These are phyloP conservation scores for Phytophthora fragariae DNA, from an alignment of 352 stramenopile species.

Conservation along the genomic window DNA sequence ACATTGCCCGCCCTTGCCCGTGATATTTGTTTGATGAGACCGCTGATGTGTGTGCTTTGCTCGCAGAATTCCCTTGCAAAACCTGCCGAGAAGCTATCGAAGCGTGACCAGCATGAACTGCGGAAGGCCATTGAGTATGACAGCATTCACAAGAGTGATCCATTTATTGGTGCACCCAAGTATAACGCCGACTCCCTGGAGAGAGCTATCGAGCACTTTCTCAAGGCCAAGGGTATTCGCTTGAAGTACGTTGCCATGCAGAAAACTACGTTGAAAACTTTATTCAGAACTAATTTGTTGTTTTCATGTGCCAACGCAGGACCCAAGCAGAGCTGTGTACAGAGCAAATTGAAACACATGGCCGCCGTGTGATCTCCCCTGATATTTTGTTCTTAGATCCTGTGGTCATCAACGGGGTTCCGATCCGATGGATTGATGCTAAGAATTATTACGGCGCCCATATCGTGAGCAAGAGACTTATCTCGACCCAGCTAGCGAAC, in stretches of 20 bases:
- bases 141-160: constrained; percentile 87
- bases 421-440: constrained; percentile 88
- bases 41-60: constrained; percentile 5
- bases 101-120: constrained; percentile 78
- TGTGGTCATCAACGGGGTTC: constrained; percentile 84
- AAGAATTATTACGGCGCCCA: constrained; percentile 92
- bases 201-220: constrained; percentile 73
- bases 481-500: constrained; percentile 80
- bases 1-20: neutral
- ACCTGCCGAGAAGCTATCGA: constrained; percentile 58
- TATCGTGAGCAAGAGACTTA: constrained; percentile 88
- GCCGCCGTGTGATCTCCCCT: constrained; percentile 79
- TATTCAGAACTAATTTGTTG: constrained; percentile 7
- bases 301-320: constrained; percentile 33
- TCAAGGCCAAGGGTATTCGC: constrained; percentile 76
- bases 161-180: constrained; percentile 70
- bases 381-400: constrained; percentile 85
- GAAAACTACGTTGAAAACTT: neutral
- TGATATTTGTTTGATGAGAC: neutral
- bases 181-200: constrained; percentile 85
- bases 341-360: constrained; percentile 71
- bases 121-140: constrained; percentile 79
- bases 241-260: constrained; percentile 62
- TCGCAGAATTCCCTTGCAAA: constrained; percentile 58
- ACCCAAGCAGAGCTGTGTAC: constrained; percentile 75